Percentiles rank a stretch among this genome's conserved stretches.
Evolutionary conservation across 495 filamentous ascomycete genomes (phyloP).

Genomic region (Lindgomyces ingoldianus): DNA sequence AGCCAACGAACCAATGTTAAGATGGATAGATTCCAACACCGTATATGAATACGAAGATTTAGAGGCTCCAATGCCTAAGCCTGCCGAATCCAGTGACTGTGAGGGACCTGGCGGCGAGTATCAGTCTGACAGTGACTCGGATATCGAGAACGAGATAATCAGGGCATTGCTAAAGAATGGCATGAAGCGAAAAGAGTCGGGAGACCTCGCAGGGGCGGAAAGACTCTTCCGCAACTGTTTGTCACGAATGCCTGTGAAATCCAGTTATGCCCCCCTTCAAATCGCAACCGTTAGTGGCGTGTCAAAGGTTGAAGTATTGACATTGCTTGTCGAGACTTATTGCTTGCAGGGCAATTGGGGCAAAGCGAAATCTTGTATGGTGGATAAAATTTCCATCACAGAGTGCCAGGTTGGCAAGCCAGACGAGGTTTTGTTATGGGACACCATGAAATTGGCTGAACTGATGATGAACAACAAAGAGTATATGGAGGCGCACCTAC

Average conservation of each 20-base stretch:
- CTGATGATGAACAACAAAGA: slow-evolving; percentile 12
- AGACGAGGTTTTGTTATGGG: not conserved
- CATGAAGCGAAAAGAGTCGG: not conserved
- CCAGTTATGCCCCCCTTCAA: not conserved
- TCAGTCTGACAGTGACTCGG: slow-evolving; percentile 22
- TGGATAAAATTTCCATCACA: slow-evolving; percentile 8
- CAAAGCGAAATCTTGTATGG: slow-evolving; percentile 5
- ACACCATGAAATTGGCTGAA: not conserved
- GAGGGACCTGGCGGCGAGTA: not conserved
- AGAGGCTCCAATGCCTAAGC: not conserved
- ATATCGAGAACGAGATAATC: slow-evolving; percentile 21
- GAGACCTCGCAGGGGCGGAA: slow-evolving; percentile 12
- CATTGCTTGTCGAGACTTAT: slow-evolving; percentile 8
- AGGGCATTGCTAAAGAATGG: slow-evolving; percentile 7
- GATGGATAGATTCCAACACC: slow-evolving; percentile 18
- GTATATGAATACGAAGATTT: slow-evolving; percentile 15
- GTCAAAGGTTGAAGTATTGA: slow-evolving; percentile 6
- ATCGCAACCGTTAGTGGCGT: not conserved
- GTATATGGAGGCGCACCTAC: slow-evolving; percentile 11
- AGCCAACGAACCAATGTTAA: slow-evolving; percentile 13
- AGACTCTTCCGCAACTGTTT: slow-evolving; percentile 14
- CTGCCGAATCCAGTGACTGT: not conserved
- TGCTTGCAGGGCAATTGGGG: not conserved
- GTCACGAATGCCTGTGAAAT: not conserved
- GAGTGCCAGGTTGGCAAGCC: slow-evolving; percentile 6